Percentiles rank a stretch among this genome's conserved stretches.
phyloP scores from a whole-genome alignment of 1,284 basidiomycete genomes.

The Ganoderma sinense region DNA sequence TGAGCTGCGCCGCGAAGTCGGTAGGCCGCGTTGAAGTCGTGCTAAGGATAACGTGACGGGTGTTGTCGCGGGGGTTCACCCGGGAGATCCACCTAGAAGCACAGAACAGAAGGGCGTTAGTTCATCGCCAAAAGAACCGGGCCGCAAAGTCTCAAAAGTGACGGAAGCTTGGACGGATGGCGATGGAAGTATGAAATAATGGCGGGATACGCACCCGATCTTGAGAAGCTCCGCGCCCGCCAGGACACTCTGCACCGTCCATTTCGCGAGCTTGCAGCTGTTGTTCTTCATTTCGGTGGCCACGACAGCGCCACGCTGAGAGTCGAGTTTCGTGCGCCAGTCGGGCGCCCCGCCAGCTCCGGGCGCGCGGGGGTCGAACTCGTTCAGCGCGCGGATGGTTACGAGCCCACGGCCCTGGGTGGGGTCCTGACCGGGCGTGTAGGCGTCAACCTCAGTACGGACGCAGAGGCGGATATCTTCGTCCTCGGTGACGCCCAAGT shows the following conservation, averaged over 20 bases:
- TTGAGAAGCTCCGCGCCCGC: slow-evolving; percentile 98
- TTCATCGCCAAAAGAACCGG: neutral
- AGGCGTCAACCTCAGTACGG: slow-evolving; percentile 97
- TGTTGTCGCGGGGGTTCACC: slow-evolving; percentile 92
- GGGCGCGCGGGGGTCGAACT: slow-evolving; percentile 93
- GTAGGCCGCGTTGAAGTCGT: slow-evolving; percentile 94
- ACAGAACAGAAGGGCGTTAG: neutral
- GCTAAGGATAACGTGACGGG: slow-evolving; percentile 95
- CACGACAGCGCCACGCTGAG: slow-evolving; percentile 96
- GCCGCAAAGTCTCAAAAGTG: neutral
- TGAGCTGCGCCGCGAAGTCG: slow-evolving; percentile 96
- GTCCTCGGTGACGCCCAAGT: slow-evolving; percentile 89
- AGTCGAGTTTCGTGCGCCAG: slow-evolving; percentile 96
- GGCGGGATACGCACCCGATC: slow-evolving; percentile 77
- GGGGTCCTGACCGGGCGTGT: slow-evolving; percentile 70
- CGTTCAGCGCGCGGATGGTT: slow-evolving; percentile 96
- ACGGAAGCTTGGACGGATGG: neutral
- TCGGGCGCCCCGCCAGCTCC: slow-evolving; percentile 95
- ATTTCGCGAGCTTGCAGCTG: slow-evolving; percentile 96
- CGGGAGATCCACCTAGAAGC: slow-evolving; percentile 86
- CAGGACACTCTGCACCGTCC: slow-evolving; percentile 95
- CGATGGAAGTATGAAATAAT: neutral
- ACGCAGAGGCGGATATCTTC: slow-evolving; percentile 93
- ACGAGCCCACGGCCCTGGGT: slow-evolving; percentile 82
- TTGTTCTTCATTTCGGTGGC: slow-evolving; percentile 99